A percentile compares a stretch with the other conserved stretches of the same genome.
phyloP scores from a whole-genome alignment of 192 early-diverging fungal species.

The Piromyces sp. region DNA sequence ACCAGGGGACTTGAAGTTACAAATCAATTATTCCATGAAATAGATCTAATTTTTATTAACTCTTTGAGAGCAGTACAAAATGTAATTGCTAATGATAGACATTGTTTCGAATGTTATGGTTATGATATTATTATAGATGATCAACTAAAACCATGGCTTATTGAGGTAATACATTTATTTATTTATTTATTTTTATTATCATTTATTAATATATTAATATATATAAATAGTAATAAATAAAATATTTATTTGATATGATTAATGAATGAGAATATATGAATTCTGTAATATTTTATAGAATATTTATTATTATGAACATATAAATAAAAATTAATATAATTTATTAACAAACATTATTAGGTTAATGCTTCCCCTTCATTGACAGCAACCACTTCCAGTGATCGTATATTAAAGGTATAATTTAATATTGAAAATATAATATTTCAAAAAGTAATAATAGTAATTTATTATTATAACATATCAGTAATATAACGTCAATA shows the following conservation, averaged over 20 bases:
- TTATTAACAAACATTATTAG: too few species aligned
- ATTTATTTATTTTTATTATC: background rate
- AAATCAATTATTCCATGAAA: slow-evolving; percentile 20
- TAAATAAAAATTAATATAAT: too few species aligned
- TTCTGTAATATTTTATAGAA: too few species aligned
- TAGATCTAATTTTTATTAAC: slow-evolving; percentile 32
- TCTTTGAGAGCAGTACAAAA: slow-evolving; percentile 28
- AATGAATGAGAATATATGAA: too few species aligned
- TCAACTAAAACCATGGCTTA: slow-evolving; percentile 32
- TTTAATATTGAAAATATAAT: too few species aligned
- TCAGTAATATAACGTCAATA: too few species aligned
- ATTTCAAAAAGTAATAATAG: too few species aligned
- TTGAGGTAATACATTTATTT: slow-evolving; percentile 19
- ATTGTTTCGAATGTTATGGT: slow-evolving; percentile 41
- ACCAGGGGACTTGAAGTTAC: slow-evolving; percentile 19
- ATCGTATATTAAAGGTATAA: slow-evolving; percentile 28
- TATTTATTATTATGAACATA: too few species aligned
- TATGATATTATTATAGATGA: slow-evolving; percentile 36
- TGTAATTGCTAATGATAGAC: slow-evolving; percentile 24
- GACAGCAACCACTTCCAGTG: slow-evolving; percentile 24
- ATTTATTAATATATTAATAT: background rate
- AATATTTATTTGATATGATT: too few species aligned
- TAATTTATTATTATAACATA: too few species aligned
- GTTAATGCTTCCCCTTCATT: slow-evolving; percentile 26
- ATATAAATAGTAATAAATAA: too few species aligned